A percentile compares a stretch with the other conserved stretches of the same genome.
phyloP scores from a whole-genome alignment of 2,329 filamentous ascomycete species.

The Neospermospora avenae region DNA sequence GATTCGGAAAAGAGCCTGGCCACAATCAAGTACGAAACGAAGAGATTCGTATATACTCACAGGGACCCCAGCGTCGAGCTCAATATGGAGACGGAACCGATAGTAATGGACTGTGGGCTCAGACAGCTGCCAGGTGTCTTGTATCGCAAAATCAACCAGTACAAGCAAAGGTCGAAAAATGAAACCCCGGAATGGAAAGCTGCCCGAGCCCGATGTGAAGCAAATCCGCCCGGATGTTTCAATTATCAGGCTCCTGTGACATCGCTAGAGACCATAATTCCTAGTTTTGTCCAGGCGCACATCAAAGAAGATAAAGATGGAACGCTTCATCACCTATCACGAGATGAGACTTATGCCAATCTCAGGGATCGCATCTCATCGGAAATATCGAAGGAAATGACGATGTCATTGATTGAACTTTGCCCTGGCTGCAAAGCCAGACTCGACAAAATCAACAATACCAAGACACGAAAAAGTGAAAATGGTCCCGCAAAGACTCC shows the following conservation, averaged over 20 bases:
- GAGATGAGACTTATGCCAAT: not conserved
- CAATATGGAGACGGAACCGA: not conserved
- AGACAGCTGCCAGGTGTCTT: not conserved
- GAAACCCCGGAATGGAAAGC: not conserved
- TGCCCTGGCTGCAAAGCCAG: not conserved
- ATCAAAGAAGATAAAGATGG: not conserved
- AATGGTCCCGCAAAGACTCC: not conserved
- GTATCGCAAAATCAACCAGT: not conserved
- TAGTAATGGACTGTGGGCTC: not conserved
- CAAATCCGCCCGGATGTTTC: too few relatives aligned
- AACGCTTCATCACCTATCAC: not conserved
- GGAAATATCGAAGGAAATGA: not conserved
- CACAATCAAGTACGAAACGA: not conserved
- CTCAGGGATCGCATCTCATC: not conserved
- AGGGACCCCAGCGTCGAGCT: too few relatives aligned
- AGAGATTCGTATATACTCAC: not conserved
- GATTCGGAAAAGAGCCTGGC: not conserved
- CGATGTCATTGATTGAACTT: not conserved
- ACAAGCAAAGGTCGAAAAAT: not conserved
- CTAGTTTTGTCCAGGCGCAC: not conserved
- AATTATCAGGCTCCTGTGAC: not conserved
- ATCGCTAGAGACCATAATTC: not conserved
- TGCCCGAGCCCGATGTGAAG: not conserved
- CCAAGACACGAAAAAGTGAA: not conserved
- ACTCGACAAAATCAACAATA: not conserved